Conservation (phyloP, 805 yeast species). For the Clavispora asparagi region DNA sequence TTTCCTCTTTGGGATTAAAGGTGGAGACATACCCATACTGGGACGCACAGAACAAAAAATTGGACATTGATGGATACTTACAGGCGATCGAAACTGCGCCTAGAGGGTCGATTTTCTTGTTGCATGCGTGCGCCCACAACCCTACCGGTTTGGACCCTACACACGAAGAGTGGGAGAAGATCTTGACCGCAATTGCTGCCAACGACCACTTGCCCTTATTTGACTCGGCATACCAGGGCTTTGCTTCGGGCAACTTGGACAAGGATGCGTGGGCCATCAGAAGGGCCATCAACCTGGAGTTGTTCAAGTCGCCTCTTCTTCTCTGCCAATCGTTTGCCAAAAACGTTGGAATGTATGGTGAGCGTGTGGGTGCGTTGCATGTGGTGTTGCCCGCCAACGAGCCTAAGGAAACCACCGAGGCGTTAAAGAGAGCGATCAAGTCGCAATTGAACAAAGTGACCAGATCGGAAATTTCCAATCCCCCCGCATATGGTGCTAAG, state of each 20-base stretch:
- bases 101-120: conserved; percentile 68
- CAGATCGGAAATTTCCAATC: conserved; percentile 85
- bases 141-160: conserved; percentile 97
- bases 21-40: conserved; percentile 81
- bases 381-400: conserved; percentile 44
- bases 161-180: conserved; percentile 69
- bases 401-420: conserved; percentile 3
- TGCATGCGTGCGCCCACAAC: conserved; percentile 97
- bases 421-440: conserved; percentile 29
- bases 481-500: conserved; percentile 95
- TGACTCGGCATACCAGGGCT: conserved; percentile 97
- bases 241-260: conserved; percentile 82
- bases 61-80: conserved; percentile 68
- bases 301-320: conserved; percentile 46
- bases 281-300: conserved; percentile 44
- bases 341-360: conserved; percentile 96
- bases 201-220: conserved; percentile 74
- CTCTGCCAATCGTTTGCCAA: conserved; percentile 96
- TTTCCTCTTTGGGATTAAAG: conserved; percentile 61
- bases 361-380: conserved; percentile 93
- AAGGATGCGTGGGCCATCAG: conserved; percentile 82
- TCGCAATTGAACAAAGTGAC: conserved; percentile 74
- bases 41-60: conserved; percentile 62
- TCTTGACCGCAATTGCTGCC: conserved; percentile 56
- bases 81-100: conserved; percentile 61